Base-by-base conservation (phyloP, 169 alveolate genomes). In the Sarcocystis neurona region DNA sequence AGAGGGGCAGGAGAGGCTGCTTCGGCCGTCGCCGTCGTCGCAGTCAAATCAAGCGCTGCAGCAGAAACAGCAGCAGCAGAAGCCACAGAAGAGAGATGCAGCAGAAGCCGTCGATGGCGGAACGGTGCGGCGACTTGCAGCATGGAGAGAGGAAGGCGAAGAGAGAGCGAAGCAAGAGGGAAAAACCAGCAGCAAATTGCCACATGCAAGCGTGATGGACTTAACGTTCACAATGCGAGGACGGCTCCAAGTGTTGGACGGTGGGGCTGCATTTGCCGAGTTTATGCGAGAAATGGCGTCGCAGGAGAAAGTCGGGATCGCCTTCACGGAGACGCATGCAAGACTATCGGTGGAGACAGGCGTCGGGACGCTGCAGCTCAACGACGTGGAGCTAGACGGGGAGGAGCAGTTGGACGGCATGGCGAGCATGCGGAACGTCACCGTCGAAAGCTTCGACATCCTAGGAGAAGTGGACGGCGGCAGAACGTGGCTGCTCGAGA, bases 401-500 rank as follows among this genome's bases (percentile, higher is more conserved):
- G n/a, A n/a, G n/a, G n/a, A n/a, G n/a, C 82, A 72, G 53, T 23
- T 39, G n/a, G 56, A 39, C 39, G 3, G 23, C 30, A 37, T 72
- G 30, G 82, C 47, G 18, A 18, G 43, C 58, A 72, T 72, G 82
- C 47, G 53, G 18, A 43, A 72, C 27, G 82, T 72, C 39, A 10
- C 20, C 23, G 46, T 72, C 58, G 82, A 72, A 56, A 72, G 53
- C 27, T 72, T 72, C 82, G 82, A 72, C 15, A 56, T 72, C 12
- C 34, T 37, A 2, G 82, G 82, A 6, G 82, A 72, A 39, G 82
- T 39, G 30, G 56, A 47, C n/a, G 82, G 82, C 27, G n/a, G n/a
- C n/a, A n/a, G n/a, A n/a, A 56, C 82, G n/a, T 72, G 82, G 82
- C 82, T 72, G 41, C 34, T 72, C 56, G 6, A 47, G 41, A 72